Base-by-base conservation (phyloP, 805 yeast genomes). In the Pichia nakasei region DNA sequence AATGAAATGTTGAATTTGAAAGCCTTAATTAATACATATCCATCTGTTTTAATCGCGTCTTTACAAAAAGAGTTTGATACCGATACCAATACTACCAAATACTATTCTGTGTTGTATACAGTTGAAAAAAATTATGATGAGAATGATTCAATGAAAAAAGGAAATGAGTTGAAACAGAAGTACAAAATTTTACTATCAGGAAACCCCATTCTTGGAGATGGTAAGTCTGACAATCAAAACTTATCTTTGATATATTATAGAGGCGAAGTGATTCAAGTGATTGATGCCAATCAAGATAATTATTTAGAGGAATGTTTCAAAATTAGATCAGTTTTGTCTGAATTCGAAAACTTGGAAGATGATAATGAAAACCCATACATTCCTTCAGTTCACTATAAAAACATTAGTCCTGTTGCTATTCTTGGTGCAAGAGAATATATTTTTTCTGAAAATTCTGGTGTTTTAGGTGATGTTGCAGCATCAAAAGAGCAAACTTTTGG, bases 401-500 rank as follows among this genome's bases (percentile, higher is more conserved):
- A 64, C 2, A 58, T 54, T 4, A 52, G 51, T 26, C 89, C 93
- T 2, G 94, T 91, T 17, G 97, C 97, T 1, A 88, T 91, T 54
- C 73, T 91, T 36, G 97, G 97, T 36, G 96, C 97, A 1, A 76
- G 97, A 55, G 97, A 91, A 59, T 88, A 87, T 59, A 88, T 91
- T 26, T 91, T 91, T 66, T 84, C 95, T 2, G 97, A 89, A 63
- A 85, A 85, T 57, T 79, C 86, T 47, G 97, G 97, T 46, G 82
- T 89, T 12, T 68, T 89, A 35, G 97, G 97, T 39, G 97, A 89
- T 64, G 85, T 89, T 52, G 97, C 97, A 20, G 97, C 97, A 19
- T 96, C 96, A 9, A 89, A 89, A 63, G 97, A 89, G 59, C 96
- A 91, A 64, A 89, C 97, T 1, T 89, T 89, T 68, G 97, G 97